Evolutionary conservation across 73 alveolate species (phyloP).

Genomic region (Tetrahymena borealis): DNA sequence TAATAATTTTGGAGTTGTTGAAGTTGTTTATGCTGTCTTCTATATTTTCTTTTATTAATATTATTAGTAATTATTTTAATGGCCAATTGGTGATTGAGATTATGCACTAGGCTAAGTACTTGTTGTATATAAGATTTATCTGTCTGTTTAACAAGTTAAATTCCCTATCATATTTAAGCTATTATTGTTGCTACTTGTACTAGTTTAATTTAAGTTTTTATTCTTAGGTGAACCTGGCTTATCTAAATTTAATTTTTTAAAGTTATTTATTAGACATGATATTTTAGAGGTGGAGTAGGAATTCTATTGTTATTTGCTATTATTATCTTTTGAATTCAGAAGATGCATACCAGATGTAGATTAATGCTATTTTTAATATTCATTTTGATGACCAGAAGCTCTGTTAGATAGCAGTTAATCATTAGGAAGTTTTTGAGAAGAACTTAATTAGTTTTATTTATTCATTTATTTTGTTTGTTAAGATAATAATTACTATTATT

Average conservation of each 20-base stretch:
- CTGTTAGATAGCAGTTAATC: not conserved
- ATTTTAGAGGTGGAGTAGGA: not conserved
- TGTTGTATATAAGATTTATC: not conserved
- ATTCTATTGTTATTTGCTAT: too few relatives aligned
- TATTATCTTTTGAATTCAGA: not conserved
- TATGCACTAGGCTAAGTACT: not conserved
- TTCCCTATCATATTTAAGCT: not conserved
- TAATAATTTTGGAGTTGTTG: not conserved
- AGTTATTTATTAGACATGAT: not conserved
- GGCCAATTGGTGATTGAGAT: not conserved
- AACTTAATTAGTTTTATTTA: not conserved
- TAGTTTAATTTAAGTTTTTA: not conserved
- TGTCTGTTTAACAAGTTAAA: not conserved
- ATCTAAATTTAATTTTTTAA: not conserved
- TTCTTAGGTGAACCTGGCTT: not conserved
- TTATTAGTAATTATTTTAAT: not conserved
- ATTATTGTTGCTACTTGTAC: not conserved
- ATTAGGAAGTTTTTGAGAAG: not conserved
- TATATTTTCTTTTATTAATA: not conserved
- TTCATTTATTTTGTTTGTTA: not conserved
- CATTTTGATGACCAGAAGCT: not conserved
- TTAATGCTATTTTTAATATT: not conserved
- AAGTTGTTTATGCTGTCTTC: not conserved
- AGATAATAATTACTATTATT: not conserved
- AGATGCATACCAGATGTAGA: not conserved